phyloP scores from a whole-genome alignment of 2,329 filamentous ascomycete species.

The Curvularia lunata region DNA sequence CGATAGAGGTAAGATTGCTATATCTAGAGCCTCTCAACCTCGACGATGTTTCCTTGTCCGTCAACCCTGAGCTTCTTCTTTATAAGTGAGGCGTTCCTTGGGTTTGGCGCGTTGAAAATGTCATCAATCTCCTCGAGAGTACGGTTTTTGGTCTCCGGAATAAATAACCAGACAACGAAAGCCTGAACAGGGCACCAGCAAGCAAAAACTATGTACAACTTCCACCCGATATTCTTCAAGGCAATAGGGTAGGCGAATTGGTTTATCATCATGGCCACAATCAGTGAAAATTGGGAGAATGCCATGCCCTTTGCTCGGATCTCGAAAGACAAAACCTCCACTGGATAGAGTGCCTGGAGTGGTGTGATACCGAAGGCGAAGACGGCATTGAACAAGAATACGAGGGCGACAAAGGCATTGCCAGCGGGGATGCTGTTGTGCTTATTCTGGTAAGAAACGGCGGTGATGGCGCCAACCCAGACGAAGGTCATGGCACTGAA shows the following conservation, averaged over 20 bases:
- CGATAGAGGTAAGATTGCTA: too few species aligned
- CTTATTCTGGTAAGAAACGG: slow-evolving; percentile 25
- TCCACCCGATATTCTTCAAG: slow-evolving; percentile 33
- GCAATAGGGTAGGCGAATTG: slow-evolving; percentile 41
- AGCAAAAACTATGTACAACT: slow-evolving; percentile 34
- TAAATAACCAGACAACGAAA: slow-evolving; percentile 28
- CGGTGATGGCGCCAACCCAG: slow-evolving; percentile 34
- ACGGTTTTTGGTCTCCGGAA: slow-evolving; percentile 38
- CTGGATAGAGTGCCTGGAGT: slow-evolving; percentile 43
- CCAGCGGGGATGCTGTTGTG: slow-evolving; percentile 20
- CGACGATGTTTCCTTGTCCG: slow-evolving; percentile 27
- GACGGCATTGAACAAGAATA: slow-evolving; percentile 45
- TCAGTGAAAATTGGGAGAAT: slow-evolving; percentile 30
- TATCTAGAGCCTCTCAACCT: slow-evolving; percentile 33
- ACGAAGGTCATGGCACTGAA: slow-evolving; percentile 31
- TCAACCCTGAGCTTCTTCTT: slow-evolving; percentile 36
- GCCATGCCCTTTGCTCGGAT: slow-evolving; percentile 46
- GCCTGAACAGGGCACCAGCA: slow-evolving; percentile 30
- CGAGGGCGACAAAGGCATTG: slow-evolving; percentile 41
- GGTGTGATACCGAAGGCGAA: slow-evolving; percentile 46
- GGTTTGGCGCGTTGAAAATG: slow-evolving; percentile 32
- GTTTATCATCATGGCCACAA: slow-evolving; percentile 34
- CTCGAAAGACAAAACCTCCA: slow-evolving; percentile 45
- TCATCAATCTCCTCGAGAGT: slow-evolving; percentile 38
- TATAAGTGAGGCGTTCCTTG: slow-evolving; percentile 30